Percentiles rank a stretch among this genome's conserved stretches.
phyloP scores from a whole-genome alignment of 768 basidiomycete genomes.

The Hypholoma sublateritium region DNA sequence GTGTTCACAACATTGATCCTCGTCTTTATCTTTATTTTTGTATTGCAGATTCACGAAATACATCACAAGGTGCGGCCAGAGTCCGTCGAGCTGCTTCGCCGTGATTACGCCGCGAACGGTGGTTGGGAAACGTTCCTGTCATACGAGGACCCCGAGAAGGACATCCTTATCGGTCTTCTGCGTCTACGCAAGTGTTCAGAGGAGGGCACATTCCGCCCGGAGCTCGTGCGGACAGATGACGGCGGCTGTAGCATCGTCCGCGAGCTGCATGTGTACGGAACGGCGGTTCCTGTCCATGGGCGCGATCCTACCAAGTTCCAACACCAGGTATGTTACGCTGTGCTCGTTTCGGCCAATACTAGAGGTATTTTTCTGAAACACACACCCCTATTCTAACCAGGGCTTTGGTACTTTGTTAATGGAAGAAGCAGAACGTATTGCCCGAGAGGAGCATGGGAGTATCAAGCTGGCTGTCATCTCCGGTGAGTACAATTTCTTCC shows the following conservation, averaged over 20 bases:
- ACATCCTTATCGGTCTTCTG: conserved; percentile 92
- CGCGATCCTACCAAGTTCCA: conserved; percentile 98
- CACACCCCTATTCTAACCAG: conserved; percentile 33
- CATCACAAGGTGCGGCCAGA: conserved; percentile 97
- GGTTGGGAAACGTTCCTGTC: conserved; percentile 99
- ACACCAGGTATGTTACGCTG: conserved; percentile 60
- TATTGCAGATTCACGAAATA: conserved; percentile 88
- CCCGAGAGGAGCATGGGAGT: conserved; percentile 95
- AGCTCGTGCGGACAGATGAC: conserved; percentile 73
- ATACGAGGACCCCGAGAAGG: conserved; percentile 96
- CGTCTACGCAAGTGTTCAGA: conserved; percentile 94
- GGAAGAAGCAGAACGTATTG: conserved; percentile 99
- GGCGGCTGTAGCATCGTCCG: conserved; percentile 91
- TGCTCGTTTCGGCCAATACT: not conserved
- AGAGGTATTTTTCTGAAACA: not conserved
- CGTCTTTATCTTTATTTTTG: conserved; percentile 7
- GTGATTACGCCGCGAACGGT: conserved; percentile 96
- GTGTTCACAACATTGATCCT: conserved; percentile 2
- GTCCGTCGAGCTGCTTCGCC: conserved; percentile 89
- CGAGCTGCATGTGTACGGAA: conserved; percentile 97
- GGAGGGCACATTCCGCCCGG: conserved; percentile 95
- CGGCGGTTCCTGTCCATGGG: conserved; percentile 95
- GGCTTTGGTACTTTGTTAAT: conserved; percentile 97
- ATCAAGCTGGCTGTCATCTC: conserved; percentile 97
- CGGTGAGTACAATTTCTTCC: conserved; percentile 44